A percentile compares a stretch with the other conserved stretches of the same genome.
These are phyloP conservation scores for Parietaria judaica DNA, from an alignment of 306 rosid genomes.

Conservation along the genomic window DNA sequence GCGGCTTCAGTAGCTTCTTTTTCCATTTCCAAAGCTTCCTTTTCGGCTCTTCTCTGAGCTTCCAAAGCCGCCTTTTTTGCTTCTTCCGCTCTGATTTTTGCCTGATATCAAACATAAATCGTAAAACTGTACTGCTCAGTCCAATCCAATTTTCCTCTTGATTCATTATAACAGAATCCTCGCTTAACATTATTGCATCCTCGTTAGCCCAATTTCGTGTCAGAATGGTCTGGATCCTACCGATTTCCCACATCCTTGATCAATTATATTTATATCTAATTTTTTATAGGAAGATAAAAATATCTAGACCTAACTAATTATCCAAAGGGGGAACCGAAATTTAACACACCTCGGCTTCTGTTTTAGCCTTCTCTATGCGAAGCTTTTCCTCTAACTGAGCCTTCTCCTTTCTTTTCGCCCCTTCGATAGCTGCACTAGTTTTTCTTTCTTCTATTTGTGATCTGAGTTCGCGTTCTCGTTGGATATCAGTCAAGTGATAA, in stretches of 20 bases:
- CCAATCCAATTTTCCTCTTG: no score
- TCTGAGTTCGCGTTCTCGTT: conserved; percentile 64
- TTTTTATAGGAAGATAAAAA: no score
- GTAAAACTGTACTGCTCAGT: no score
- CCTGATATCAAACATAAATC: conserved; percentile 26
- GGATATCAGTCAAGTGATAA: conserved; percentile 82
- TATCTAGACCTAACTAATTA: neutral
- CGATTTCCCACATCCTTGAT: no score
- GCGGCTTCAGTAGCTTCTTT: conserved; percentile 28
- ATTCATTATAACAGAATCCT: conserved; percentile 9
- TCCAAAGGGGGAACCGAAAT: conserved; percentile 17
- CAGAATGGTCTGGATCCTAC: no score
- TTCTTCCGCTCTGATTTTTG: conserved; percentile 64
- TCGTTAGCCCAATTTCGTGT: no score
- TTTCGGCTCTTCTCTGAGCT: conserved; percentile 56
- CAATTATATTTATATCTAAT: no score
- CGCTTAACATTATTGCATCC: no score
- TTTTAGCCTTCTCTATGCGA: conserved; percentile 75
- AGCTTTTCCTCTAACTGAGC: conserved; percentile 70
- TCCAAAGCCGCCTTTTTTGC: conserved; percentile 62
- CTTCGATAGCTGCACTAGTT: conserved; percentile 84
- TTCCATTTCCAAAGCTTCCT: conserved; percentile 38
- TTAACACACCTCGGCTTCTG: conserved; percentile 62
- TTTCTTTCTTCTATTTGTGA: conserved; percentile 91
- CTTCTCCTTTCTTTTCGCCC: conserved; percentile 72